These are phyloP conservation scores for Paecilomyces variotii DNA, from an alignment of 2,329 filamentous ascomycete species.

Conservation along the genomic window DNA sequence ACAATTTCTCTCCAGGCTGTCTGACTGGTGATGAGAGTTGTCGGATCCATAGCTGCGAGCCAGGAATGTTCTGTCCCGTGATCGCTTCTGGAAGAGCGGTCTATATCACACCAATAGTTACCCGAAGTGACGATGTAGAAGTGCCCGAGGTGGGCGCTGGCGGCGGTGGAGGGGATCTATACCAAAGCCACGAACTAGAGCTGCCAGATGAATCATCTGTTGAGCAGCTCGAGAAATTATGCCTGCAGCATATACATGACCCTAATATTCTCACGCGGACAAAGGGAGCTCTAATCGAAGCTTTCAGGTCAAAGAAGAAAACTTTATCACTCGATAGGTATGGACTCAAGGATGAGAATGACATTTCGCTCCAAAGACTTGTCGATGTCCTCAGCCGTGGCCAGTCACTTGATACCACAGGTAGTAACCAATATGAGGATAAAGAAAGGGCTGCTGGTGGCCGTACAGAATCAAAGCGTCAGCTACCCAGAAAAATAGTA, in stretches of 20 bases:
- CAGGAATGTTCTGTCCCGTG: slow-evolving; percentile 44
- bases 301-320: slow-evolving; percentile 25
- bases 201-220: slow-evolving; percentile 42
- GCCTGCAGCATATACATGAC: slow-evolving; percentile 31
- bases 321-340: slow-evolving; percentile 30
- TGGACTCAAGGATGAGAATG: slow-evolving; percentile 26
- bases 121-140: slow-evolving; percentile 52
- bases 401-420: slow-evolving; percentile 1
- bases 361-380: slow-evolving; percentile 30
- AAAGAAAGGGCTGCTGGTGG: not conserved
- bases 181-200: slow-evolving; percentile 59
- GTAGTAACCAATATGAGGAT: not conserved
- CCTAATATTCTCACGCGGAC: slow-evolving; percentile 17
- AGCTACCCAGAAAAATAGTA: slow-evolving; percentile 27
- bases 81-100: slow-evolving; percentile 49
- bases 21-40: slow-evolving; percentile 56
- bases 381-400: slow-evolving; percentile 23
- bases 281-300: slow-evolving; percentile 21
- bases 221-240: slow-evolving; percentile 47
- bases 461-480: slow-evolving; percentile 1
- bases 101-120: slow-evolving; percentile 70
- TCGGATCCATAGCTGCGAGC: slow-evolving; percentile 80
- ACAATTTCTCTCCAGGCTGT: slow-evolving; percentile 61
- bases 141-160: slow-evolving; percentile 69
- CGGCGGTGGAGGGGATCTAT: slow-evolving; percentile 69